phyloP scores from a whole-genome alignment of 345 rosid species.

The Moringa oleifera region DNA sequence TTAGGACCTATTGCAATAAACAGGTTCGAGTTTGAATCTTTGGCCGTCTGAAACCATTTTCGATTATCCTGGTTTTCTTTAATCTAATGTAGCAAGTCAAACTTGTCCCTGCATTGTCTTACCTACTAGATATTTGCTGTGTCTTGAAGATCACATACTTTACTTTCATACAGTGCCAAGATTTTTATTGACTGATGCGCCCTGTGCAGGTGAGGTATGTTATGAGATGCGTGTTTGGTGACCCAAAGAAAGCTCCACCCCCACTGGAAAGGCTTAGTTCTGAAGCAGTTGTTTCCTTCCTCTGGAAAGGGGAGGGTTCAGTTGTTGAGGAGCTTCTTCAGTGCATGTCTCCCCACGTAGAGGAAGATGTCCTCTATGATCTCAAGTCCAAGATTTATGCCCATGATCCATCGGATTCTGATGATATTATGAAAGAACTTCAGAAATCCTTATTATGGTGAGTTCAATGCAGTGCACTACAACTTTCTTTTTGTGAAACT shows the following conservation, averaged over 20 bases:
- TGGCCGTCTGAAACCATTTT: too few species aligned
- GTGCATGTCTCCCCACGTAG: slow-evolving; percentile 71
- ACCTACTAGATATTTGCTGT: neutral
- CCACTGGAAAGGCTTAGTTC: slow-evolving; percentile 81
- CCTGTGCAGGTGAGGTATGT: slow-evolving; percentile 82
- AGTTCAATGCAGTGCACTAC: slow-evolving; percentile 25
- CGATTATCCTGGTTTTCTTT: too few species aligned
- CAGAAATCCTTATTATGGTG: slow-evolving; percentile 89
- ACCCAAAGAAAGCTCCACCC: slow-evolving; percentile 94
- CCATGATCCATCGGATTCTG: slow-evolving; percentile 67
- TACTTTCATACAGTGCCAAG: neutral
- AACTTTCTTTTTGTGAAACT: slow-evolving; percentile 3
- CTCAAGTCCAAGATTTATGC: slow-evolving; percentile 64
- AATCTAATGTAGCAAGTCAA: too few species aligned
- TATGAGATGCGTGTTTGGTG: slow-evolving; percentile 83
- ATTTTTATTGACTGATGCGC: neutral
- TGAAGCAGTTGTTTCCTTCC: slow-evolving; percentile 59
- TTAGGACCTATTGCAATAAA: too few species aligned
- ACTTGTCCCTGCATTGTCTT: neutral
- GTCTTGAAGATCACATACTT: neutral
- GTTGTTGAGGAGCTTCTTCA: slow-evolving; percentile 86
- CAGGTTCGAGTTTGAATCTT: too few species aligned
- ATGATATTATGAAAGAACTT: slow-evolving; percentile 59
- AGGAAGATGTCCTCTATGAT: slow-evolving; percentile 51
- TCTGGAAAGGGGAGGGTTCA: slow-evolving; percentile 94